These are phyloP conservation scores for Pseudogymnoascus sp. DNA, from an alignment of 2,329 filamentous ascomycete species.

Conservation along the genomic window DNA sequence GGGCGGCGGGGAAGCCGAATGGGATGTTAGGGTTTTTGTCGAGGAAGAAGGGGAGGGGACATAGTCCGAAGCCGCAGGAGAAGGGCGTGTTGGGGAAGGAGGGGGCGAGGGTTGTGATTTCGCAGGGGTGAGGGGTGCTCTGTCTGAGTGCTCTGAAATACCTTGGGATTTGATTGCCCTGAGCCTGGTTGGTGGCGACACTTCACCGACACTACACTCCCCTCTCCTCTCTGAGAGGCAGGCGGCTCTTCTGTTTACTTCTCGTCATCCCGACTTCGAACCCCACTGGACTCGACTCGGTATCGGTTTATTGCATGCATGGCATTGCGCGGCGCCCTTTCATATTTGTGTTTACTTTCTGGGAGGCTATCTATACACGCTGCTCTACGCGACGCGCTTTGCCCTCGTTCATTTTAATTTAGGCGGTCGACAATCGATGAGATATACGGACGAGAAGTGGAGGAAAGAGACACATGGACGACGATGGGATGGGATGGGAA, in stretches of 20 bases:
- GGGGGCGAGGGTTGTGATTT: conserved; percentile 73
- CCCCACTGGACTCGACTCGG: neutral
- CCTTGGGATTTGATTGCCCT: no score
- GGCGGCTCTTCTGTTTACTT: neutral
- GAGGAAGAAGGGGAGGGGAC: conserved; percentile 79
- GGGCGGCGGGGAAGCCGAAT: conserved; percentile 47
- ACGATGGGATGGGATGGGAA: no score
- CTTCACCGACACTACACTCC: neutral
- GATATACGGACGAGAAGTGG: no score
- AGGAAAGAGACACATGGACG: no score
- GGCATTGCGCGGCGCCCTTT: neutral
- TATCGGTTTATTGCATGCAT: neutral
- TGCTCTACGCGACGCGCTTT: no score
- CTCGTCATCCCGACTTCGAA: neutral
- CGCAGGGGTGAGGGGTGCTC: neutral
- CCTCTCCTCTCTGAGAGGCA: neutral
- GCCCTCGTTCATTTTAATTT: no score
- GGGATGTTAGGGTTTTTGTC: conserved; percentile 87
- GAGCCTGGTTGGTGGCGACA: no score
- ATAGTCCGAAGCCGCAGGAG: conserved; percentile 91
- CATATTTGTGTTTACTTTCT: no score
- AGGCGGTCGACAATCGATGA: no score
- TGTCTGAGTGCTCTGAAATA: no score
- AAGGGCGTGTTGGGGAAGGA: conserved; percentile 91
- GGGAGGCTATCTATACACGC: no score